A percentile compares a stretch with the other conserved stretches of the same genome.
Evolutionary conservation across 331 rosid species (phyloP).

Genomic region (Erythrophleum ivorense): DNA sequence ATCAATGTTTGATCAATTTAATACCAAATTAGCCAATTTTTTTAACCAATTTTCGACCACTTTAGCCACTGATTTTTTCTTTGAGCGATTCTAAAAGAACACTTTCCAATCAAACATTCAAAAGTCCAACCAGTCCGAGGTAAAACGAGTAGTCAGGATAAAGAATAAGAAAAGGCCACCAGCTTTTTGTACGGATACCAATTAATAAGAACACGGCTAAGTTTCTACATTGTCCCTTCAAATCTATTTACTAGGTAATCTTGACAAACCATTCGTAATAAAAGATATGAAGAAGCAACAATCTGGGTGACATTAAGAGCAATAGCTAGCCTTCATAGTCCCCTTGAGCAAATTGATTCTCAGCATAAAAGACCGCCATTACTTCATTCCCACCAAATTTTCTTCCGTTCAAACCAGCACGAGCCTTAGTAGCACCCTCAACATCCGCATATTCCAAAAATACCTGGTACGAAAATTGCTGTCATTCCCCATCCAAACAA

Average conservation of each 20-base stretch:
- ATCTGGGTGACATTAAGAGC: not conserved
- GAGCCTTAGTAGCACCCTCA: constrained; percentile 64
- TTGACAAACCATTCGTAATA: not conserved
- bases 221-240: not conserved
- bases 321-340: constrained; percentile 56
- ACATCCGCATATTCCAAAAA: constrained; percentile 67
- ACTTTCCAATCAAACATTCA: no score
- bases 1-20: no score
- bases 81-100: no score
- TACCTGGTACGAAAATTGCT: constrained; percentile 41
- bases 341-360: constrained; percentile 60
- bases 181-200: no score
- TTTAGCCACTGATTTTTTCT: no score
- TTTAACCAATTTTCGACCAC: no score
- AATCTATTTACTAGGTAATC: not conserved
- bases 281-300: not conserved
- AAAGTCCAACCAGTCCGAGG: no score
- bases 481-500: not conserved
- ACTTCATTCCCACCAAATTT: constrained; percentile 70
- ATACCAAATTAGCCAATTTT: no score
- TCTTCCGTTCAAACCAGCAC: constrained; percentile 64
- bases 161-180: no score
- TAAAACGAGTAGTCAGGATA: no score
- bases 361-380: constrained; percentile 58
- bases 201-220: no score